Evolutionary conservation across 495 filamentous ascomycete genomes (phyloP).

Genomic region (Podospora pseudopauciseta): DNA sequence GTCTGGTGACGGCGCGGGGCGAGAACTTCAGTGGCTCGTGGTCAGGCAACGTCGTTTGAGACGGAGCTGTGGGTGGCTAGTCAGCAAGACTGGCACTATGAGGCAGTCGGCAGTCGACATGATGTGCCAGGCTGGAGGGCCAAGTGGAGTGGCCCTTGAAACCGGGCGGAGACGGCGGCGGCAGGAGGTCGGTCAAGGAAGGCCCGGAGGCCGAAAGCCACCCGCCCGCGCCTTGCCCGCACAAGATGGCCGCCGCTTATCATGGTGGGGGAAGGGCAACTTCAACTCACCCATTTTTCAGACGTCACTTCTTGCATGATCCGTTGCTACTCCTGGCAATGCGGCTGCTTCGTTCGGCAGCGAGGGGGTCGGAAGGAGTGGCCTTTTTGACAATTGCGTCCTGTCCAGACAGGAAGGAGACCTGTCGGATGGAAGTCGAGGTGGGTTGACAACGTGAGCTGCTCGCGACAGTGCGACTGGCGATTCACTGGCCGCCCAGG

Average conservation of each 20-base stretch:
- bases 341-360: not conserved
- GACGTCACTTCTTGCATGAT: slow-evolving; percentile 31
- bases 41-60: slow-evolving; percentile 52
- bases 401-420: not conserved
- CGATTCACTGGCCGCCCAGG: not conserved
- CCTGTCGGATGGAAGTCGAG: not conserved
- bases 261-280: not conserved
- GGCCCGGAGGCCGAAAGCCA: not conserved
- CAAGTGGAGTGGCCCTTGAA: slow-evolving; percentile 17
- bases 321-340: not conserved
- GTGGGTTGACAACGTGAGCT: not conserved
- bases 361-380: not conserved
- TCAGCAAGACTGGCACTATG: slow-evolving; percentile 19
- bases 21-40: slow-evolving; percentile 46
- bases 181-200: slow-evolving; percentile 4
- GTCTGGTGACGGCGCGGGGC: slow-evolving; percentile 39
- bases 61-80: slow-evolving; percentile 40
- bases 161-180: slow-evolving; percentile 15
- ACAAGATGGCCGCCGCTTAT: slow-evolving; percentile 1
- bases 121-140: slow-evolving; percentile 1
- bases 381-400: not conserved
- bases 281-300: slow-evolving; percentile 37
- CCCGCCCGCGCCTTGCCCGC: slow-evolving; percentile 8
- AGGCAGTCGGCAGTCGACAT: not conserved
- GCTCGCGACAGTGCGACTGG: not conserved